Conservation (phyloP, 768 basidiomycete species). For the Xerocomellus dryophilus region DNA sequence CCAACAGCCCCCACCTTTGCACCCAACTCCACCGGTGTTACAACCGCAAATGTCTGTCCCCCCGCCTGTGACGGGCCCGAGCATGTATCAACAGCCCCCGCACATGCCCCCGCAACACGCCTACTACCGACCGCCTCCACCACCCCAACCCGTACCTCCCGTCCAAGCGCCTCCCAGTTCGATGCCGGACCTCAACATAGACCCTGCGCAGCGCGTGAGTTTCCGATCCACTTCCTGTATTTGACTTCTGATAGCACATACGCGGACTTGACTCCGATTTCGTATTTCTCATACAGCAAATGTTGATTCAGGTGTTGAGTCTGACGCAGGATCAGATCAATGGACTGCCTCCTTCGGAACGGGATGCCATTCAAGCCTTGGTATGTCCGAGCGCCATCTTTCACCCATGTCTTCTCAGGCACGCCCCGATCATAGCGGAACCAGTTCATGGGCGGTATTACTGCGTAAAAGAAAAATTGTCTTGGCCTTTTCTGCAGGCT, state of each 20-base stretch:
- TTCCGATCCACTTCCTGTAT: conserved; percentile 2
- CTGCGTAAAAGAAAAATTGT: conserved; percentile 15
- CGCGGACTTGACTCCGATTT: background rate
- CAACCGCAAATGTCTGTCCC: conserved; percentile 32
- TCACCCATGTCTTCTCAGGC: background rate
- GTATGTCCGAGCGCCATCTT: conserved; percentile 38
- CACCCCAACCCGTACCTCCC: conserved; percentile 29
- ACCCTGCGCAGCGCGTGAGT: conserved; percentile 50
- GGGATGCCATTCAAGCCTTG: conserved; percentile 75
- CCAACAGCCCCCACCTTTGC: conserved; percentile 31
- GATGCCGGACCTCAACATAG: conserved; percentile 39
- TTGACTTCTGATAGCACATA: background rate
- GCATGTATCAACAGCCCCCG: conserved; percentile 32
- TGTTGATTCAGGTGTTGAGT: conserved; percentile 83
- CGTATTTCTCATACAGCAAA: conserved; percentile 44
- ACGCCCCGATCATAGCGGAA: conserved; percentile 23
- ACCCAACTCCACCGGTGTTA: conserved; percentile 34
- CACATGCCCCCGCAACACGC: conserved; percentile 32
- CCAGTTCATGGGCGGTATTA: conserved; percentile 35
- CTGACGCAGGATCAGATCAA: conserved; percentile 83
- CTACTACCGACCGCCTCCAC: conserved; percentile 32
- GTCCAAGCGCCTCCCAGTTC: conserved; percentile 31
- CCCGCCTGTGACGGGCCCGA: conserved; percentile 26
- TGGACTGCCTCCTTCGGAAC: conserved; percentile 72
- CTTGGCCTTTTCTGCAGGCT: background rate